phyloP scores from a whole-genome alignment of 2,329 filamentous ascomycete species.

The Zymoseptoria tritici region DNA sequence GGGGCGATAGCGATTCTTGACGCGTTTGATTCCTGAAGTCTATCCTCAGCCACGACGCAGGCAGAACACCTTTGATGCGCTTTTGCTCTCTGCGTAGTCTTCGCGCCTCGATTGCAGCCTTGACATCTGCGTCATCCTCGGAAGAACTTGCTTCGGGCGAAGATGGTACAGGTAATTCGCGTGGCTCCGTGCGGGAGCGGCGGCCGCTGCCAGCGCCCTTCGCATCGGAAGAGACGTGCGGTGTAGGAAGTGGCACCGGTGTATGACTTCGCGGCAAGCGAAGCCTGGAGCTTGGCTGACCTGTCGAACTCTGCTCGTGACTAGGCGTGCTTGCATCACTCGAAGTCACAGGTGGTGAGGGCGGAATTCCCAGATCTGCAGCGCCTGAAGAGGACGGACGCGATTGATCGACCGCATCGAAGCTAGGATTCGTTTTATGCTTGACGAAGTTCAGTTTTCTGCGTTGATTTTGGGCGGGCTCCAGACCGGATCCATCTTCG shows the following conservation, averaged over 20 bases:
- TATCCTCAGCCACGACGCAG: slow-evolving; percentile 44
- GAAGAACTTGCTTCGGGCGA: slow-evolving; percentile 11
- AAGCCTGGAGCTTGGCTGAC: slow-evolving; percentile 14
- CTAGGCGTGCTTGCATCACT: slow-evolving; percentile 8
- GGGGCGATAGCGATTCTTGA: slow-evolving; percentile 2
- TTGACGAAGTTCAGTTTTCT: slow-evolving; percentile 1
- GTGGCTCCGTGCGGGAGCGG: background rate
- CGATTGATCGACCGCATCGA: background rate
- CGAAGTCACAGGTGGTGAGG: slow-evolving; percentile 34
- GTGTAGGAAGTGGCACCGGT: slow-evolving; percentile 22
- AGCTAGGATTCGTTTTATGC: background rate
- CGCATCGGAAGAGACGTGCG: slow-evolving; percentile 24
- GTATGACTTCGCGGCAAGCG: slow-evolving; percentile 17
- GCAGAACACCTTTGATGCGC: slow-evolving; percentile 42
- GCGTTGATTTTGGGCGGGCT: slow-evolving; percentile 3
- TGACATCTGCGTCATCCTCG: slow-evolving; percentile 23
- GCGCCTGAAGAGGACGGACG: background rate
- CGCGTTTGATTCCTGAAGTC: slow-evolving; percentile 31
- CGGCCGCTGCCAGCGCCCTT: slow-evolving; percentile 1
- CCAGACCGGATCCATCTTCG: background rate
- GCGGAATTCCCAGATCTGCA: slow-evolving; percentile 34
- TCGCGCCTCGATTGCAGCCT: slow-evolving; percentile 8
- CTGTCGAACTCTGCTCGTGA: background rate
- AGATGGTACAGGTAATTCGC: background rate
- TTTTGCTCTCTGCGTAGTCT: slow-evolving; percentile 31